These are phyloP conservation scores for Kodamaea plutei DNA, from an alignment of 1,139 yeast species.

Conservation along the genomic window DNA sequence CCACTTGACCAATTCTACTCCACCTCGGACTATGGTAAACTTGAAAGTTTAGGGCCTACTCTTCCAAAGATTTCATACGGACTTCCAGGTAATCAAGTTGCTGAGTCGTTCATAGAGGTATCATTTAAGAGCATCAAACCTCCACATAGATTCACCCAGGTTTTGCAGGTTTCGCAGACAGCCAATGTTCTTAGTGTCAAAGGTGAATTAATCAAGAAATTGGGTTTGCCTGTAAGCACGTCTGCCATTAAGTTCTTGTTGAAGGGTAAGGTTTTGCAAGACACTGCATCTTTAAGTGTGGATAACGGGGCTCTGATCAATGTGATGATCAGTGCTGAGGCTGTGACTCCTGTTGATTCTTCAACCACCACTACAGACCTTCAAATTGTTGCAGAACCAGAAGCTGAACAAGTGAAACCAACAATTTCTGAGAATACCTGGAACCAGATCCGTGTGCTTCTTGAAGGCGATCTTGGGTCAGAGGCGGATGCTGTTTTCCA, in stretches of 20 bases:
- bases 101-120: constrained; percentile 12
- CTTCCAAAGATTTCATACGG: constrained; percentile 29
- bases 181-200: constrained; percentile 35
- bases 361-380: constrained; percentile 4
- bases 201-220: constrained; percentile 24
- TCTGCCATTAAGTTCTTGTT: constrained; percentile 35
- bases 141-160: constrained; percentile 36
- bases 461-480: constrained; percentile 28
- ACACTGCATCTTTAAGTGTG: constrained; percentile 24
- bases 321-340: constrained; percentile 35
- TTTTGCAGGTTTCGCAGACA: constrained; percentile 21
- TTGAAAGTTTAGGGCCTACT: constrained; percentile 40
- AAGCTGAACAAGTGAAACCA: constrained; percentile 11
- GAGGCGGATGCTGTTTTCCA: constrained; percentile 25
- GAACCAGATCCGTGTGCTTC: constrained; percentile 26
- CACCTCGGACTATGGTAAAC: constrained; percentile 28
- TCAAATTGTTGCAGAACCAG: constrained; percentile 14
- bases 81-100: constrained; percentile 21
- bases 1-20: constrained; percentile 27
- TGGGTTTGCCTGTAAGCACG: constrained; percentile 25
- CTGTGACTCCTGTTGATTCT: not conserved
- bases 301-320: constrained; percentile 26
- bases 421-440: constrained; percentile 25
- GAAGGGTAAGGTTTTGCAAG: constrained; percentile 44
- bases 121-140: constrained; percentile 43